phyloP scores from a whole-genome alignment of 106 monocot genomes.

The Vanilla planifolia region DNA sequence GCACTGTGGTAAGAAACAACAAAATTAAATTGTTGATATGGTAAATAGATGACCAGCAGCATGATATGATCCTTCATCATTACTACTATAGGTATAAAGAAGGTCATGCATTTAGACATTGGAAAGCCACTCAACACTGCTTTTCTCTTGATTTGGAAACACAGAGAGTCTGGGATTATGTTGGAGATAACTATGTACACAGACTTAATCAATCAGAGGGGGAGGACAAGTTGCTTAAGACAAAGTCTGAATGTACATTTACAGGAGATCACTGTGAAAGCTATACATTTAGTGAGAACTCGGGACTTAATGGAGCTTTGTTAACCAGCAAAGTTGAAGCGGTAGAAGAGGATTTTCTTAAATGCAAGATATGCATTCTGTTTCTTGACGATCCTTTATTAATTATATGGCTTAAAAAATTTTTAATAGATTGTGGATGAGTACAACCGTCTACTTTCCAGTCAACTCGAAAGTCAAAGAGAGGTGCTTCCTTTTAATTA shows the following conservation, averaged over 20 bases:
- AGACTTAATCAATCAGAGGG: conserved; percentile 84
- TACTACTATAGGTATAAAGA: conserved; percentile 60
- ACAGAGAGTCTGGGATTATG: conserved; percentile 93
- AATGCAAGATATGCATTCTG: not conserved
- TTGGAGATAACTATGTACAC: conserved; percentile 92
- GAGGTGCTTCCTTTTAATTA: conserved; percentile 31
- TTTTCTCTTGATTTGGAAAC: conserved; percentile 86
- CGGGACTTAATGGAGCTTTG: conserved; percentile 50
- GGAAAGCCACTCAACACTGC: conserved; percentile 90
- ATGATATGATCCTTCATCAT: not conserved
- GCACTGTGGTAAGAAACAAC: too few relatives aligned
- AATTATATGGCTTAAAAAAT: not conserved
- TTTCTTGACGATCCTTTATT: not conserved
- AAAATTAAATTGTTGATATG: too few relatives aligned
- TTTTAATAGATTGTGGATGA: conserved; percentile 66
- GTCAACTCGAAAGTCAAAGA: conserved; percentile 77
- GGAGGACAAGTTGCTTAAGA: conserved; percentile 55
- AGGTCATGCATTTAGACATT: conserved; percentile 89
- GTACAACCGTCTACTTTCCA: conserved; percentile 71
- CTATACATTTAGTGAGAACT: conserved; percentile 47
- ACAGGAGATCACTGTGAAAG: conserved; percentile 31
- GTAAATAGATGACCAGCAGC: too few relatives aligned
- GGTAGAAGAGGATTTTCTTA: conserved; percentile 20
- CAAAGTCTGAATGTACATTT: conserved; percentile 29
- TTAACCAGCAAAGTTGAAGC: conserved; percentile 74